Base-by-base conservation (phyloP, 1,284 basidiomycete species). In the Fomitopsis palustris region DNA sequence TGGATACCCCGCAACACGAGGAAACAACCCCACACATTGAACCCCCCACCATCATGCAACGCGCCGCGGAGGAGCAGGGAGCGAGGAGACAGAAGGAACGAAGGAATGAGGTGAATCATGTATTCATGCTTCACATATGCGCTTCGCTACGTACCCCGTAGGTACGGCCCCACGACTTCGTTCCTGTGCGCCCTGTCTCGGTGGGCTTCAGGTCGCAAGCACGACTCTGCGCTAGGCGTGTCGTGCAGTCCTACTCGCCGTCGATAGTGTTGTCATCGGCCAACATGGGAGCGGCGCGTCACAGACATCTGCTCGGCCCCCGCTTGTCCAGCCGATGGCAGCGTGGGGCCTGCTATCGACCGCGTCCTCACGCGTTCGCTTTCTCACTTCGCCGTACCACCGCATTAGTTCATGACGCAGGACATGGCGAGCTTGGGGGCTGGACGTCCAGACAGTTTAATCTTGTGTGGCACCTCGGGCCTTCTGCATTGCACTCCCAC, bases 91-190 rank as follows among this genome's bases (percentile, higher is more conserved):
- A 78, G 73, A 84, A 79, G 66, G 78, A 81, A 62, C 79, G 78
- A 57, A 74, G 79, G 21, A 83, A 81, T 66, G 87, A 89, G 79
- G 87, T 85, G 57, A 59, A 75, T 72, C 29, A 27, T 35, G 21
- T 33, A 61, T 63, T 25, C 27, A 19, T 2, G 12, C 25, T 31
- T 43, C 12, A 33, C 7, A 33, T 7, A 33, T 33, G 31, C 12
- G 31, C 31, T 33, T 37, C 12, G 35, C 35, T 37, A 14, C 35
- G 35, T 9, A 37, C 16, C 35, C 31, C 35, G 35, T 14, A 37
- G 35, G 16, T 10, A 33, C 7, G n/a, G n/a, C n/a, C n/a, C n/a
- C n/a, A n/a, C n/a, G n/a, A n/a, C n/a, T n/a, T n/a, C n/a, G n/a
- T n/a, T n/a, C n/a, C n/a, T n/a, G n/a, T n/a, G n/a, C n/a, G n/a